Percentiles rank a stretch among this genome's conserved stretches.
These are phyloP conservation scores for Aristolochia fimbriata DNA, from an alignment of 164 flowering plant species.

Conservation along the genomic window DNA sequence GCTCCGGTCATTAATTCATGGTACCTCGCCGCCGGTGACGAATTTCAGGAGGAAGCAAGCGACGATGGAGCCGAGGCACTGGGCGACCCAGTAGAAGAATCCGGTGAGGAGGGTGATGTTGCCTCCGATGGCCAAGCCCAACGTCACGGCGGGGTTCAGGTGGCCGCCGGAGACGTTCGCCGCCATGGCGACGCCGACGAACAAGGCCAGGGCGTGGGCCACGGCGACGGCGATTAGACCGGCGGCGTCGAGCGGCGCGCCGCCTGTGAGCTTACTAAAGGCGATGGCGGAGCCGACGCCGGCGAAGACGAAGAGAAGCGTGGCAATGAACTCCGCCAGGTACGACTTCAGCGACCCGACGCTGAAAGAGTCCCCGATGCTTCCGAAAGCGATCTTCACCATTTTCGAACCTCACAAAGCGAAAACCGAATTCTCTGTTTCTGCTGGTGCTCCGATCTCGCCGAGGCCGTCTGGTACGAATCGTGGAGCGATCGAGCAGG, in stretches of 20 bases:
- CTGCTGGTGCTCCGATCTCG: neutral
- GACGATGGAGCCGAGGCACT: constrained; percentile 54
- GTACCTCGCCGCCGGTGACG: constrained; percentile 47
- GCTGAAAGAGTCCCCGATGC: constrained; percentile 50
- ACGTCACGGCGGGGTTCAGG: constrained; percentile 71
- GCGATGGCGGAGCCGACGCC: constrained; percentile 78
- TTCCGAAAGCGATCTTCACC: constrained; percentile 53
- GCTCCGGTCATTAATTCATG: no score
- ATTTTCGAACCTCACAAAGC: no score
- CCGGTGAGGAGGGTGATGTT: constrained; percentile 61
- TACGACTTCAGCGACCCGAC: constrained; percentile 42
- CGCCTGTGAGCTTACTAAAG: constrained; percentile 47
- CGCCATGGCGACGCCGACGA: constrained; percentile 62
- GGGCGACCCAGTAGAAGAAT: constrained; percentile 65
- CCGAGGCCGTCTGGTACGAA: neutral
- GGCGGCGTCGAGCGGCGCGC: constrained; percentile 50
- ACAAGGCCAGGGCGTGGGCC: constrained; percentile 68
- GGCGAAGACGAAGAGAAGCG: constrained; percentile 67
- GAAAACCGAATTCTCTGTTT: no score
- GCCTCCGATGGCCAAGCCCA: constrained; percentile 73
- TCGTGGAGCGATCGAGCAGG: neutral
- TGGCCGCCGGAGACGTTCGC: constrained; percentile 87
- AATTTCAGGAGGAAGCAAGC: constrained; percentile 60
- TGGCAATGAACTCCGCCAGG: constrained; percentile 59
- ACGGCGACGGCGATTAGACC: constrained; percentile 66